Evolutionary conservation across 2,329 filamentous ascomycete species (phyloP).

Genomic region (Claviceps arundinis): DNA sequence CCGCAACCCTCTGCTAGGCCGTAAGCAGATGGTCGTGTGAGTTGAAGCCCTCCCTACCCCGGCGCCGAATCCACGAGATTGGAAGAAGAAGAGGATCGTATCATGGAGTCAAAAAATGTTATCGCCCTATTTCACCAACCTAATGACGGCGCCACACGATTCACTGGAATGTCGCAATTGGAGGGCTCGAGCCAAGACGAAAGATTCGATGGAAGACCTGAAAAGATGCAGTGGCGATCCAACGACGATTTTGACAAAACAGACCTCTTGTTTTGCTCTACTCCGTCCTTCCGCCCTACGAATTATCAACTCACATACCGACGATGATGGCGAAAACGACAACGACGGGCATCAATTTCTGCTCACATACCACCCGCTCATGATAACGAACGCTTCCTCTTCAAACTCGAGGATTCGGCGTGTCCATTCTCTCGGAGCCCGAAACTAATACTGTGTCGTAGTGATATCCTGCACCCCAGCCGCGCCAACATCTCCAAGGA

Average conservation of each 20-base stretch:
- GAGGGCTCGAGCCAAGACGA: background rate
- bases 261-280: background rate
- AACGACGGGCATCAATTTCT: background rate
- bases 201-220: background rate
- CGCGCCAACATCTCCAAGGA: constrained; percentile 98
- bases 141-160: background rate
- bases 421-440: background rate
- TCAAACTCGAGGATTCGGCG: background rate
- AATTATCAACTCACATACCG: too few relatives aligned
- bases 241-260: background rate
- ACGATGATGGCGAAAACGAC: background rate
- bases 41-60: constrained; percentile 24
- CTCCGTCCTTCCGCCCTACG: too few relatives aligned
- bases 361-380: constrained; percentile 1
- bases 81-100: constrained; percentile 1
- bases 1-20: constrained; percentile 95
- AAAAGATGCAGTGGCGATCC: background rate
- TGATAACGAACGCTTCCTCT: constrained; percentile 1
- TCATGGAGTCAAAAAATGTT: background rate
- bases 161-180: background rate
- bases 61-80: background rate
- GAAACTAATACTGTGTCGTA: constrained; percentile 26
- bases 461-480: constrained; percentile 98
- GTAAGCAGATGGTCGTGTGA: constrained; percentile 99
- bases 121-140: background rate